Conservation (phyloP, 768 basidiomycete genomes). For the Collybiopsis confluens region DNA sequence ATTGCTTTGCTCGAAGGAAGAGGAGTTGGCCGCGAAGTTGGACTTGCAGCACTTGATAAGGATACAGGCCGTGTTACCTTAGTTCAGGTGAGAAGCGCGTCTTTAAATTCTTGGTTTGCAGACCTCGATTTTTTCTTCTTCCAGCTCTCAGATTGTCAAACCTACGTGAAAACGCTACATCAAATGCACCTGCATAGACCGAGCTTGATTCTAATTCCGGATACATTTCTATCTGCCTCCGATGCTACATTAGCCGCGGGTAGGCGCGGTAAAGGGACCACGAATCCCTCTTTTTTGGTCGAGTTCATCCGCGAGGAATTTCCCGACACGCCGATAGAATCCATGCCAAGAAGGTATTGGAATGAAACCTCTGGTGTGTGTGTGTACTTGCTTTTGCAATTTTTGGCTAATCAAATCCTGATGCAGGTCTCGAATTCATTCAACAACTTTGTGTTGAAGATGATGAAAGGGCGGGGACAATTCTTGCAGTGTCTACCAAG, state of each 20-base stretch:
- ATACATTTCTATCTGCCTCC: constrained; percentile 66
- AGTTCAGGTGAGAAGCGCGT: constrained; percentile 56
- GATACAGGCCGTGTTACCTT: constrained; percentile 73
- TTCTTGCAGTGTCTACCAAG: constrained; percentile 81
- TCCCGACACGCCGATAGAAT: constrained; percentile 59
- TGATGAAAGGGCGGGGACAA: constrained; percentile 74
- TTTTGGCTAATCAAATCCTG: constrained; percentile 6
- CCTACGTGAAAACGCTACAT: constrained; percentile 84
- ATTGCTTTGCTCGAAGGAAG: constrained; percentile 74
- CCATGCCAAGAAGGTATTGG: constrained; percentile 79
- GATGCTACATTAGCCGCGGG: constrained; percentile 41
- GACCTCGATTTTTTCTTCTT: not conserved
- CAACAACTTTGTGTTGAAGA: constrained; percentile 75
- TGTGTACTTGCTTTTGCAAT: not conserved
- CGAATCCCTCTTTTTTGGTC: constrained; percentile 58
- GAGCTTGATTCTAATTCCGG: constrained; percentile 70
- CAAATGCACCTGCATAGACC: constrained; percentile 81
- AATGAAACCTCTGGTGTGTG: constrained; percentile 69
- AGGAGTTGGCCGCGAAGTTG: constrained; percentile 78
- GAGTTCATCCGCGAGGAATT: constrained; percentile 74
- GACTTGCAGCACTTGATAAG: constrained; percentile 80
- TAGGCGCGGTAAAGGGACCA: constrained; percentile 32
- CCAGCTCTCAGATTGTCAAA: constrained; percentile 81
- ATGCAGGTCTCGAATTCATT: constrained; percentile 71
- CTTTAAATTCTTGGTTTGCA: not conserved